These are phyloP conservation scores for Staphylotrichum tortipilum DNA, from an alignment of 495 filamentous ascomycete species.

Conservation along the genomic window DNA sequence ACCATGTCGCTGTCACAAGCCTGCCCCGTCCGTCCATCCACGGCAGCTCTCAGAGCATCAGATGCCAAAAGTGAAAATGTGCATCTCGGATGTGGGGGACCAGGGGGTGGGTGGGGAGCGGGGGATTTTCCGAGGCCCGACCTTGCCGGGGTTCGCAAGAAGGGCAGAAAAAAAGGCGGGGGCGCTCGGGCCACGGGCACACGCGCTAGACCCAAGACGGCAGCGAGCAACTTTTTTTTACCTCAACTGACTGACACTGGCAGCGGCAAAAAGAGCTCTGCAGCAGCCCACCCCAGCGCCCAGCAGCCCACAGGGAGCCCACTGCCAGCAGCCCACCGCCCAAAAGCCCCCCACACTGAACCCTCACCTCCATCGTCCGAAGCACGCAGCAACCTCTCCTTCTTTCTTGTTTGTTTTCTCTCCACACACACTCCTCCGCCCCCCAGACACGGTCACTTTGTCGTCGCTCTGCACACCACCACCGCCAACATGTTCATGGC, in stretches of 20 bases:
- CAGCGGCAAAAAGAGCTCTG: not conserved
- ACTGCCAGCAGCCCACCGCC: too few relatives aligned
- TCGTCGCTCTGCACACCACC: conserved; percentile 6
- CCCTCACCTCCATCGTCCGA: too few relatives aligned
- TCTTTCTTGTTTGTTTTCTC: conserved; percentile 10
- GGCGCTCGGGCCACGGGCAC: not conserved
- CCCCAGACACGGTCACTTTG: not conserved
- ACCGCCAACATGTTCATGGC: conserved; percentile 76
- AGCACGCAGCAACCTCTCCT: too few relatives aligned
- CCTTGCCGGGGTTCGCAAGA: conserved; percentile 15
- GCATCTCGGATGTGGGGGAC: too few relatives aligned
- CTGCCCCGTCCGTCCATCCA: too few relatives aligned
- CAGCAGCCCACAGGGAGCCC: too few relatives aligned
- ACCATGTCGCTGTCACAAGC: too few relatives aligned
- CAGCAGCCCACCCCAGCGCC: too few relatives aligned
- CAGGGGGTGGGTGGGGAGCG: not conserved
- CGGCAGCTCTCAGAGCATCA: too few relatives aligned
- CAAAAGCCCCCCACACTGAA: too few relatives aligned
- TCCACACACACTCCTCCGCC: conserved; percentile 1
- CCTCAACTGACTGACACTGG: conserved; percentile 12
- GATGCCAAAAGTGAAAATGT: too few relatives aligned
- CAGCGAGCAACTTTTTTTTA: conserved; percentile 18
- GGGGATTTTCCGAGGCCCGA: conserved; percentile 25
- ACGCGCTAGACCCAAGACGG: conserved; percentile 15
- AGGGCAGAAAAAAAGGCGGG: too few relatives aligned